Conservation (phyloP, 768 basidiomycete genomes). For the Mycena belliarum region DNA sequence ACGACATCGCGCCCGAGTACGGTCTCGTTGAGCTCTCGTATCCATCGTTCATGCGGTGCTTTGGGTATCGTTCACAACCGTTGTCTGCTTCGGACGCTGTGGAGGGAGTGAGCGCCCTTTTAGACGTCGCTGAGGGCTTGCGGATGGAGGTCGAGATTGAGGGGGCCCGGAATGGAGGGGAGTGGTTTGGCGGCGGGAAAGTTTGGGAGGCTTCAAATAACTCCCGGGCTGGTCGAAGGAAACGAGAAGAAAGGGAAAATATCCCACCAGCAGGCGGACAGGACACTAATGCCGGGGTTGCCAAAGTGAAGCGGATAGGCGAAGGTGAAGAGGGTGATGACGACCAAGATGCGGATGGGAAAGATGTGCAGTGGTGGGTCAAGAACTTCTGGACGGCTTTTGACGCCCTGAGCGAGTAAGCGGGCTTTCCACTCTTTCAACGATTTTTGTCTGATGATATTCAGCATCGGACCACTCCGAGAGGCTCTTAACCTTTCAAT, state of each 20-base stretch:
- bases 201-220: constrained; percentile 66
- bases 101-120: constrained; percentile 81
- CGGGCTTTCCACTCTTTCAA: constrained; percentile 12
- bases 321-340: constrained; percentile 27
- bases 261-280: constrained; percentile 30
- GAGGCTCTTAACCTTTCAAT: constrained; percentile 82
- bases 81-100: constrained; percentile 92
- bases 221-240: constrained; percentile 35
- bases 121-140: constrained; percentile 92
- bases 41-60: constrained; percentile 90
- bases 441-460: constrained; percentile 1
- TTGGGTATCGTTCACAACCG: constrained; percentile 86
- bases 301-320: constrained; percentile 25
- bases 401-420: constrained; percentile 90
- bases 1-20: constrained; percentile 91
- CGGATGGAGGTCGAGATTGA: constrained; percentile 88
- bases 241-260: constrained; percentile 43
- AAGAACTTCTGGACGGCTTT: constrained; percentile 95
- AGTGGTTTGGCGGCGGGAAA: constrained; percentile 90
- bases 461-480: constrained; percentile 70
- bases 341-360: constrained; percentile 36
- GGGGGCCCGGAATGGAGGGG: constrained; percentile 86
- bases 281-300: constrained; percentile 21
- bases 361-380: constrained; percentile 78
- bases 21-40: constrained; percentile 92